Conservation (phyloP, 306 rosid genomes). For the Vigna hirtella region DNA sequence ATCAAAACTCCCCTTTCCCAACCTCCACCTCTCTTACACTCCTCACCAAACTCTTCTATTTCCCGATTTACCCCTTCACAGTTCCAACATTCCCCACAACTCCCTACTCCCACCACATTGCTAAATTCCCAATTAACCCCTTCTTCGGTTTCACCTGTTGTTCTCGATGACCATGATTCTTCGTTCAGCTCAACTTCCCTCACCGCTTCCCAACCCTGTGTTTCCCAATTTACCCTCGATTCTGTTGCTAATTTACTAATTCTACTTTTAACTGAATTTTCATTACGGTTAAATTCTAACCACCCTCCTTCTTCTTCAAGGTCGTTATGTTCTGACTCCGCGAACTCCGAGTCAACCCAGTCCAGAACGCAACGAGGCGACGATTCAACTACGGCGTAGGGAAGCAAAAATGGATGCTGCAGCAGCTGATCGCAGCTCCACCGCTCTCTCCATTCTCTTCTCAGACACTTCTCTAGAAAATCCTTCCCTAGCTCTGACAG, state of each 20-base stretch:
- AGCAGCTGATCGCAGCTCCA: constrained; percentile 93
- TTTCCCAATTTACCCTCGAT: constrained; percentile 74
- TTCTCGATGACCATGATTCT: neutral
- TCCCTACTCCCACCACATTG: constrained; percentile 17
- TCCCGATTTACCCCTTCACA: constrained; percentile 46
- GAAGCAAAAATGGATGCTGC: constrained; percentile 76
- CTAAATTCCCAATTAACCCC: constrained; percentile 36
- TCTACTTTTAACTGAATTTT: constrained; percentile 44
- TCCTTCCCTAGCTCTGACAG: constrained; percentile 71
- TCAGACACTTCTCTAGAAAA: constrained; percentile 72
- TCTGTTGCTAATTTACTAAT: constrained; percentile 62
- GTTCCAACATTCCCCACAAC: constrained; percentile 48
- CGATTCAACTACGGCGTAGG: constrained; percentile 41
- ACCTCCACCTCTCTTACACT: constrained; percentile 44
- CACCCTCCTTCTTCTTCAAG: constrained; percentile 19
- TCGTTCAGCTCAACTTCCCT: constrained; percentile 44
- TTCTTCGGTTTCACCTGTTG: neutral
- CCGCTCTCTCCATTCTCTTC: constrained; percentile 55
- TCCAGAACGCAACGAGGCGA: constrained; percentile 92
- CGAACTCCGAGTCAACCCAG: constrained; percentile 60
- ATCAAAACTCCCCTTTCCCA: constrained; percentile 13
- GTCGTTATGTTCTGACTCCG: constrained; percentile 44
- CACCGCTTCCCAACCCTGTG: constrained; percentile 69
- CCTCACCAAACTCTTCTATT: constrained; percentile 36
- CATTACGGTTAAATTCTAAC: neutral